phyloP scores from a whole-genome alignment of 768 basidiomycete species.

The Leccinum subgranulosum region DNA sequence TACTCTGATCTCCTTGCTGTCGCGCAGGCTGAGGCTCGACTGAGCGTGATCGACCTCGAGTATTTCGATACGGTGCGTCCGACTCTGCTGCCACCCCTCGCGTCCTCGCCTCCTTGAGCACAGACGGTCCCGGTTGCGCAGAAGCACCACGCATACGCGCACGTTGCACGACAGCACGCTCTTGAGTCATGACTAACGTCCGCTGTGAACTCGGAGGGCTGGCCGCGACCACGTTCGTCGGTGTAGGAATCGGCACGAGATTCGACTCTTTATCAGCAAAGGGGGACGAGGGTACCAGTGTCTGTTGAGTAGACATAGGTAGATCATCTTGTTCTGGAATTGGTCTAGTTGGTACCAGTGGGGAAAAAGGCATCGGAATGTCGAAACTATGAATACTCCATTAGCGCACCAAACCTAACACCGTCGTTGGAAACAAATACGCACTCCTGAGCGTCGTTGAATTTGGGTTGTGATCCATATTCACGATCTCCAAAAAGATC shows the following conservation, averaged over 20 bases:
- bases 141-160: slow-evolving; percentile 9
- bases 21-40: slow-evolving; percentile 5
- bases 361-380: background rate
- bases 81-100: background rate
- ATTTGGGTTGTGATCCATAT: background rate
- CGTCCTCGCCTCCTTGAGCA: background rate
- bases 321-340: slow-evolving; percentile 3
- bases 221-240: background rate
- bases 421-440: background rate
- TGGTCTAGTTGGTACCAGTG: background rate
- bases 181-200: slow-evolving; percentile 2
- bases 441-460: slow-evolving; percentile 8
- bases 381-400: slow-evolving; percentile 1
- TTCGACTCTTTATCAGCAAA: background rate
- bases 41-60: slow-evolving; percentile 24
- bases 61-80: slow-evolving; percentile 15
- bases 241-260: background rate
- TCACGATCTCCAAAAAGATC: slow-evolving; percentile 24
- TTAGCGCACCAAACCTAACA: background rate
- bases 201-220: slow-evolving; percentile 10
- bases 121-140: slow-evolving; percentile 13
- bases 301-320: slow-evolving; percentile 24
- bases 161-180: background rate
- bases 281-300: slow-evolving; percentile 22
- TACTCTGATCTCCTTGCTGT: background rate